phyloP scores from a whole-genome alignment of 2,329 filamentous ascomycete species.

The Lachnellula arida region DNA sequence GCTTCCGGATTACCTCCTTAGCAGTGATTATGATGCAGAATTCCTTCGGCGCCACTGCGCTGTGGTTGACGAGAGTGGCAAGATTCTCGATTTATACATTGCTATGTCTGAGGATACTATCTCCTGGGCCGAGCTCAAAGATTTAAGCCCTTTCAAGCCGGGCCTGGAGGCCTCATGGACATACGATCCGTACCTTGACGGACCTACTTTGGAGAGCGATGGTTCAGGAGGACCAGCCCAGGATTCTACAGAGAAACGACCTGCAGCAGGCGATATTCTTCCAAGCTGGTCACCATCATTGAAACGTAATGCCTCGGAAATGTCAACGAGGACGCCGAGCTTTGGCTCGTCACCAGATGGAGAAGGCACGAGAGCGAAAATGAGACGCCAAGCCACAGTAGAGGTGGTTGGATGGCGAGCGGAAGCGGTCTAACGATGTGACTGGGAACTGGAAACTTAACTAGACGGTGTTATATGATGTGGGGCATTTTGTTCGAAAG shows the following conservation, averaged over 20 bases:
- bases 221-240: neutral
- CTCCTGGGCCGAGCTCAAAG: slow-evolving; percentile 47
- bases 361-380: slow-evolving; percentile 25
- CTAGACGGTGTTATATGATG: slow-evolving; percentile 4
- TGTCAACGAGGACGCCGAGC: slow-evolving; percentile 42
- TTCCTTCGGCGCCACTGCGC: slow-evolving; percentile 52
- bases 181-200: slow-evolving; percentile 47
- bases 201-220: slow-evolving; percentile 25
- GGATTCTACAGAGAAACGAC: slow-evolving; percentile 18
- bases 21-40: slow-evolving; percentile 42
- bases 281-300: slow-evolving; percentile 30
- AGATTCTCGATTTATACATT: slow-evolving; percentile 56
- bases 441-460: neutral
- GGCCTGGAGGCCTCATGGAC: slow-evolving; percentile 53
- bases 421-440: slow-evolving; percentile 23
- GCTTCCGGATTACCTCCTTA: slow-evolving; percentile 41
- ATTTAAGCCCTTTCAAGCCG: slow-evolving; percentile 44
- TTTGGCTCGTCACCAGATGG: slow-evolving; percentile 37
- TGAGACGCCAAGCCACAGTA: slow-evolving; percentile 24
- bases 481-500: neutral
- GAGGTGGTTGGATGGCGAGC: slow-evolving; percentile 25
- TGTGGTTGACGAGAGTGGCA: slow-evolving; percentile 49
- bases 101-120: slow-evolving; percentile 50
- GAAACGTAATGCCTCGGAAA: slow-evolving; percentile 50
- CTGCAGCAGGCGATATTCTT: slow-evolving; percentile 44